phyloP scores from a whole-genome alignment of 2,329 filamentous ascomycete genomes.

The Cercospora beticola region DNA sequence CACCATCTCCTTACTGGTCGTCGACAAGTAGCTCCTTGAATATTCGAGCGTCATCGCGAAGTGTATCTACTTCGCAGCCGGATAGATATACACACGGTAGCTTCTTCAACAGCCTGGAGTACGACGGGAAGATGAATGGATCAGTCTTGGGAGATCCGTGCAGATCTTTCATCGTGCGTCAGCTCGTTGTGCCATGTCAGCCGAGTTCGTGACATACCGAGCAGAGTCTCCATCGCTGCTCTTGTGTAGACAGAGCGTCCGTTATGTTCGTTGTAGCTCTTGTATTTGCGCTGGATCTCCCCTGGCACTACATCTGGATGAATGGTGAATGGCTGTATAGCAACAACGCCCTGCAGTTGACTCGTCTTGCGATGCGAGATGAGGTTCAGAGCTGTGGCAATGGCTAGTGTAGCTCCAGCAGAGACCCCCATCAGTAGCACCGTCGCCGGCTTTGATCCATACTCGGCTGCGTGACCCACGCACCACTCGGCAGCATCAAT shows the following conservation, averaged over 20 bases:
- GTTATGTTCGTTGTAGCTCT: constrained; percentile 19
- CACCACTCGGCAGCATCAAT: constrained; percentile 58
- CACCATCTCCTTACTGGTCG: constrained; percentile 11
- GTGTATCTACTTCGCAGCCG: constrained; percentile 19
- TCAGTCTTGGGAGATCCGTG: constrained; percentile 17
- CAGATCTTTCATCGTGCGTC: not conserved
- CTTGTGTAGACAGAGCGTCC: constrained; percentile 20
- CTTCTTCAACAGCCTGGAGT: constrained; percentile 34
- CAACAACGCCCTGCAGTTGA: constrained; percentile 19
- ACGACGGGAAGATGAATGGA: constrained; percentile 21
- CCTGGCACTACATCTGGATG: constrained; percentile 22
- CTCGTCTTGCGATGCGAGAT: constrained; percentile 10
- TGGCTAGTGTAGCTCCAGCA: constrained; percentile 20
- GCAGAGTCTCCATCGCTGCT: constrained; percentile 18
- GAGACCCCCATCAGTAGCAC: constrained; percentile 21
- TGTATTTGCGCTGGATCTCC: constrained; percentile 16
- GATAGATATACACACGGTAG: constrained; percentile 21
- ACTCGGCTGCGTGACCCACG: constrained; percentile 46
- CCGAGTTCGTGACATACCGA: not conserved
- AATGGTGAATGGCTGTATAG: constrained; percentile 21
- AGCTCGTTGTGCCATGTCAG: not conserved
- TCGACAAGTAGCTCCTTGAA: constrained; percentile 17
- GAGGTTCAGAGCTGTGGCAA: constrained; percentile 17
- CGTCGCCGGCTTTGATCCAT: constrained; percentile 7
- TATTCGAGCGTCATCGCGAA: constrained; percentile 21